Evolutionary conservation across 2,329 filamentous ascomycete species (phyloP), one percentile per base, ranked within the genome.

Genomic region (Hymenoscyphus fructigenus): DNA sequence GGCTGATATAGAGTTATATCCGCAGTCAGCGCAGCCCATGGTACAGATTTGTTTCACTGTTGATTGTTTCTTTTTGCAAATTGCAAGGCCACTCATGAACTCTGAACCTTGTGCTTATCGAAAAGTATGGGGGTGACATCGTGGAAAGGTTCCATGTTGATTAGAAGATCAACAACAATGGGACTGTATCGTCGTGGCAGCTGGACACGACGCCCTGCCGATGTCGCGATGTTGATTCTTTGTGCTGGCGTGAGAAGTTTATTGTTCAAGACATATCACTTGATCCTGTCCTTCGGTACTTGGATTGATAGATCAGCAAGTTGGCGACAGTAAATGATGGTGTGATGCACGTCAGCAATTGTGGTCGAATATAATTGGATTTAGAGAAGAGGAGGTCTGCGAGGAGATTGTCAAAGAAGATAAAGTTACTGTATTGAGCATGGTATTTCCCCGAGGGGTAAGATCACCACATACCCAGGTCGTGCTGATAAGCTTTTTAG

Each of bases 401-500:
- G 55, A 57, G 20, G 20, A 28, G 26, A 57, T 57, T 28, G 55
- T n/a, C 28, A 9, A 57, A 32, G 14, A 57, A 57, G 26, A 29
- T 57, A 57, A 26, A 57, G 55, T 57, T 34, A 17, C 20, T 26
- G 9, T 34, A 17, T 34, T 26, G 9, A 34, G 12, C 55, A 57
- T 57, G 55, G 28, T 34, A 20, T 57, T 57, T 26, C 47, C 55
- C 55, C 55, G 55, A 57, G 26, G 26, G 55, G 12, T 17, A 57
- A 17, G 53, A 57, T 34, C 55, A 34, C 28, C 55, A 32, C 28
- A 28, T 7, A 28, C 14, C 55, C 14, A 57, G 6, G 55, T 57
- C 28, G 26, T 57, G 55, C n/a, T 29, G 55, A 57, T 57, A 57
- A 57, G 55, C 60, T 66, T 50, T 59, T 20, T 20, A 26, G 3